A percentile compares a stretch with the other conserved stretches of the same genome.
Conservation (phyloP, 257 asterid species). For the Solanum bulbocastanum region DNA sequence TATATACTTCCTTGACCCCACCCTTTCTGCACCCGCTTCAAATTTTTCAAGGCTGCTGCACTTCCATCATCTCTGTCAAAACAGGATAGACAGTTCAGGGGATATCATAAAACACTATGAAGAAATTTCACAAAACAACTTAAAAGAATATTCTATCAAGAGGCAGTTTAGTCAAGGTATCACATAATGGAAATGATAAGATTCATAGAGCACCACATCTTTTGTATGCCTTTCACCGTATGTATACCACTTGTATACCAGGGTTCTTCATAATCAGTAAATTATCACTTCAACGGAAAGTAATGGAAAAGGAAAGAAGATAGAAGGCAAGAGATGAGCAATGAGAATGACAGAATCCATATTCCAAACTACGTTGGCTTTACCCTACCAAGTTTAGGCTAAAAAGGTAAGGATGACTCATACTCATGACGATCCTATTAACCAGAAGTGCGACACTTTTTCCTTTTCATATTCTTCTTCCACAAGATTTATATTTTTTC, state of each 20-base stretch:
- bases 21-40: constrained; percentile 80
- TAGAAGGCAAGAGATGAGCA: neutral
- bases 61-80: constrained; percentile 78
- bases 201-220: neutral
- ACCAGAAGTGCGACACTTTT: neutral
- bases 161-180: neutral
- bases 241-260: neutral
- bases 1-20: constrained; percentile 70
- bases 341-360: neutral
- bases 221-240: neutral
- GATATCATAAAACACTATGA: neutral
- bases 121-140: neutral
- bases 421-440: neutral
- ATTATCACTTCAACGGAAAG: neutral
- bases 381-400: neutral
- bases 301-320: neutral
- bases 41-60: constrained; percentile 59
- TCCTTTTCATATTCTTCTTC: neutral
- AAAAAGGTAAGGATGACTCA: neutral
- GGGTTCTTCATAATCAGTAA: neutral
- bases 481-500: neutral
- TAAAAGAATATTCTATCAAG: neutral
- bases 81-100: neutral
- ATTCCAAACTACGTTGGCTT: neutral
- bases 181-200: neutral